These are phyloP conservation scores for Geotrichum cucujoidarum DNA, from an alignment of 1,139 yeast genomes.

Conservation along the genomic window DNA sequence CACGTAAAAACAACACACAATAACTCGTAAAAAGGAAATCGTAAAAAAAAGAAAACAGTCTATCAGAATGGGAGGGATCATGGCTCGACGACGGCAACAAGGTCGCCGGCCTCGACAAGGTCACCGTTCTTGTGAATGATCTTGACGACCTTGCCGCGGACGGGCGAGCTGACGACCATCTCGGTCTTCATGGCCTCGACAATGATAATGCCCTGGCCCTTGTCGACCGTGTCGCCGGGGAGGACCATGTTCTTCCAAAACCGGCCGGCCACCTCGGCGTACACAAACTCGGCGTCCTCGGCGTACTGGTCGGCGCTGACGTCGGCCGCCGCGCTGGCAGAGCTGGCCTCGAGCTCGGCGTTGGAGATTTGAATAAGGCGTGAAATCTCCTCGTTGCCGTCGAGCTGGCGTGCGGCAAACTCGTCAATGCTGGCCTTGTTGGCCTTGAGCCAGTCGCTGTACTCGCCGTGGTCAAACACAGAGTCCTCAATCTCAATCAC, in stretches of 20 bases:
- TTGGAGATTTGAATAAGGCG: conserved; percentile 77
- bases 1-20: neutral
- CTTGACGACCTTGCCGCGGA: conserved; percentile 70
- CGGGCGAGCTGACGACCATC: conserved; percentile 76
- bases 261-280: conserved; percentile 91
- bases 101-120: conserved; percentile 90
- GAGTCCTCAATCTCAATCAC: conserved; percentile 68
- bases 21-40: too few species aligned
- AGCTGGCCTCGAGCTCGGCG: conserved; percentile 57
- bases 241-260: conserved; percentile 89
- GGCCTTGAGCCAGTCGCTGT: conserved; percentile 70
- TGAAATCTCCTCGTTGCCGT: conserved; percentile 78
- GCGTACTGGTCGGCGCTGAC: conserved; percentile 42
- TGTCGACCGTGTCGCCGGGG: conserved; percentile 70
- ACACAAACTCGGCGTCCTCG: conserved; percentile 75
- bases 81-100: conserved; percentile 67
- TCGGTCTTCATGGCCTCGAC: conserved; percentile 99
- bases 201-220: conserved; percentile 77
- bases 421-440: conserved; percentile 67
- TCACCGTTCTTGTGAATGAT: conserved; percentile 79
- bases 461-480: conserved; percentile 76
- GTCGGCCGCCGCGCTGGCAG: conserved; percentile 39
- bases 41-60: too few species aligned
- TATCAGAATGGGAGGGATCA: conserved; percentile 10
- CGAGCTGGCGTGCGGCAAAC: conserved; percentile 68